phyloP scores from a whole-genome alignment of 192 early-diverging fungal genomes.

The Backusella psychrophila region DNA sequence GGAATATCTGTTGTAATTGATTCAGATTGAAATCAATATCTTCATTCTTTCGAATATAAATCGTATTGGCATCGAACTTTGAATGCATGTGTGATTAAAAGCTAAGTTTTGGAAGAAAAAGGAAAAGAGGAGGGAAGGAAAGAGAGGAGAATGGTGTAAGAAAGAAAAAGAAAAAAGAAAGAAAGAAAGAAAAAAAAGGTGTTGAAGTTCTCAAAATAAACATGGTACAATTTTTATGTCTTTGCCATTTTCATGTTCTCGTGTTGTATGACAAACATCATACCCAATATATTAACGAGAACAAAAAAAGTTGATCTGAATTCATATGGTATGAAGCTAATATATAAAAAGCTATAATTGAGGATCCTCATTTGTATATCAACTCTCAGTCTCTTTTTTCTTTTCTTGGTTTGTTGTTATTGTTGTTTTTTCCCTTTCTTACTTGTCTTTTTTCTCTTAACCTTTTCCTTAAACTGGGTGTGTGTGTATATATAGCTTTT shows the following conservation, averaged over 20 bases:
- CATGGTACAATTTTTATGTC: not conserved
- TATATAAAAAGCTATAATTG: not conserved
- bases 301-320: not conserved
- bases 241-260: not conserved
- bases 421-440: not conserved
- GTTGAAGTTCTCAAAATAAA: constrained; percentile 3
- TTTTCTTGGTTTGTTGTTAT: not conserved
- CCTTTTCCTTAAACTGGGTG: not conserved
- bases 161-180: constrained; percentile 7
- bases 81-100: not conserved
- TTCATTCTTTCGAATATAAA: not conserved
- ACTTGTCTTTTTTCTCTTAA: not conserved
- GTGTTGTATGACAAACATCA: not conserved
- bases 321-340: not conserved
- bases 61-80: not conserved
- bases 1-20: not conserved
- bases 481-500: not conserved
- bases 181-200: not conserved
- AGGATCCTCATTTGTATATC: not conserved
- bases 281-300: not conserved
- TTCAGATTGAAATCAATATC: not conserved
- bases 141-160: not conserved
- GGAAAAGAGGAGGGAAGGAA: not conserved
- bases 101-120: no score
- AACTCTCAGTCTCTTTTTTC: not conserved